Percentiles rank a stretch among this genome's conserved stretches.
phyloP scores from a whole-genome alignment of 768 basidiomycete genomes.

The Hypholoma fasciculare region DNA sequence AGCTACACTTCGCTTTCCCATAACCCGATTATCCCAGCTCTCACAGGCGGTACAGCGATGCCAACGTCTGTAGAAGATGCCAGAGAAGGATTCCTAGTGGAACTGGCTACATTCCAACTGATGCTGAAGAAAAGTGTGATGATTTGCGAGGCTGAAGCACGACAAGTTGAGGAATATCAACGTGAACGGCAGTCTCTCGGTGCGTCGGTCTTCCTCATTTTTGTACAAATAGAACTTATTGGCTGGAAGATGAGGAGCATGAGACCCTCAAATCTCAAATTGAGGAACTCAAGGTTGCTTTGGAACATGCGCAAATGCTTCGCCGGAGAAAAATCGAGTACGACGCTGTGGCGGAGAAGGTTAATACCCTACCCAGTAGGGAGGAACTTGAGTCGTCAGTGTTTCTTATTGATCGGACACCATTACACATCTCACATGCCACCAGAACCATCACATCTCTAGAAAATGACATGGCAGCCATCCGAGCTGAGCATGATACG shows the following conservation, averaged over 20 bases:
- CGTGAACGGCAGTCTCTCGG: conserved; percentile 72
- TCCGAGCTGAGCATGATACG: conserved; percentile 71
- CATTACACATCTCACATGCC: neutral
- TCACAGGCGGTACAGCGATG: conserved; percentile 22
- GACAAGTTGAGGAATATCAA: conserved; percentile 85
- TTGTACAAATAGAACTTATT: neutral
- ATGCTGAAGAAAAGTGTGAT: conserved; percentile 75
- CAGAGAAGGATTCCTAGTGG: conserved; percentile 75
- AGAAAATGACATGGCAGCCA: conserved; percentile 79
- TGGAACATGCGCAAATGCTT: conserved; percentile 79
- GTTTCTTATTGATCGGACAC: neutral
- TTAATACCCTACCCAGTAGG: conserved; percentile 73
- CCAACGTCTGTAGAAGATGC: conserved; percentile 59
- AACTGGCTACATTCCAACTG: conserved; percentile 75
- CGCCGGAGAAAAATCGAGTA: conserved; percentile 85
- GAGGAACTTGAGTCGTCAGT: conserved; percentile 78
- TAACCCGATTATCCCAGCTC: conserved; percentile 38
- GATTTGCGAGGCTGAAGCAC: conserved; percentile 83
- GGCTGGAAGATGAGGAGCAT: conserved; percentile 70
- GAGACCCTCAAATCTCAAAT: conserved; percentile 68
- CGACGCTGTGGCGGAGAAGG: conserved; percentile 80
- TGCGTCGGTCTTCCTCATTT: conserved; percentile 31
- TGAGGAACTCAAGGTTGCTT: conserved; percentile 69
- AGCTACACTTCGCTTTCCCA: conserved; percentile 62
- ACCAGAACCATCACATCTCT: conserved; percentile 64